These are phyloP conservation scores for Solioccasus polychromus DNA, from an alignment of 768 basidiomycete species.

Conservation along the genomic window DNA sequence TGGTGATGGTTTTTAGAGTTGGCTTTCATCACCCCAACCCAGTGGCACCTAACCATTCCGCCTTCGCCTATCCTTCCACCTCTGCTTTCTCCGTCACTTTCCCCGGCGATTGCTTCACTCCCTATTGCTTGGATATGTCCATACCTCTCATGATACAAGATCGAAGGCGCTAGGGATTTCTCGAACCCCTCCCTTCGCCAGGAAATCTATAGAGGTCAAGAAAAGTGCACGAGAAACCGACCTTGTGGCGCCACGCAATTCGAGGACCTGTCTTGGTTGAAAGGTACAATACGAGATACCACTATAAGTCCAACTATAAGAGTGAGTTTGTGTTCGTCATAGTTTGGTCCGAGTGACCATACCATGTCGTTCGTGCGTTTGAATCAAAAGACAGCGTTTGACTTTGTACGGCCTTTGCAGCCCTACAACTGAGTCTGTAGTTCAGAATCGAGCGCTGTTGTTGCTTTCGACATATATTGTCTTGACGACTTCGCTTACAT, in stretches of 20 bases:
- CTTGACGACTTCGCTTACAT: no score
- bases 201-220: conserved; percentile 35
- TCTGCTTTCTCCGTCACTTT: conserved; percentile 32
- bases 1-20: conserved; percentile 25
- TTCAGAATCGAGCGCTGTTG: no score
- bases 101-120: conserved; percentile 35
- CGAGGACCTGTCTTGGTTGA: conserved; percentile 7
- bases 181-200: conserved; percentile 36
- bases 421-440: no score
- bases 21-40: background rate
- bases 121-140: conserved; percentile 39
- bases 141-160: conserved; percentile 40
- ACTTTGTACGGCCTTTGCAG: no score
- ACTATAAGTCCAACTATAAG: conserved; percentile 45
- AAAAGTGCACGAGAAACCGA: background rate
- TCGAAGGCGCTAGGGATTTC: conserved; percentile 42
- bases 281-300: conserved; percentile 38
- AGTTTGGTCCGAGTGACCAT: no score
- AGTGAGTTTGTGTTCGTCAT: conserved; percentile 30
- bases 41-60: conserved; percentile 16
- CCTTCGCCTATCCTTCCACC: conserved; percentile 22
- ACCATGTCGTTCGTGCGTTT: no score
- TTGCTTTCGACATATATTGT: no score
- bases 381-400: no score
- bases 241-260: conserved; percentile 11